Percentiles rank a stretch among this genome's conserved stretches.
These are phyloP conservation scores for Pichia sp. DNA, from an alignment of 1,139 yeast species.

Conservation along the genomic window DNA sequence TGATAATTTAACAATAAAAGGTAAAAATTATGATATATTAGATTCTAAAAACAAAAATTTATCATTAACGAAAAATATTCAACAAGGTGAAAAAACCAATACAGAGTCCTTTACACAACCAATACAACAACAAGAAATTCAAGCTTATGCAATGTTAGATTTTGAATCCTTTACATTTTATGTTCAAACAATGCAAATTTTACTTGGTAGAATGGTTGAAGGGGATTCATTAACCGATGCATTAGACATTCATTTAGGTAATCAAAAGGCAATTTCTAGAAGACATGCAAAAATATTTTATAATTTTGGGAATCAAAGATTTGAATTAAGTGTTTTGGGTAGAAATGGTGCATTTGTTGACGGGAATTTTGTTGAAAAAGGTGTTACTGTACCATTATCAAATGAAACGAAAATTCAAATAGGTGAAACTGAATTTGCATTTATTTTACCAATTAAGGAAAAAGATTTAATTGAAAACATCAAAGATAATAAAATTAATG, in stretches of 20 bases:
- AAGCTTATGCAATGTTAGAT: slow-evolving; percentile 91
- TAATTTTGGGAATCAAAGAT: slow-evolving; percentile 89
- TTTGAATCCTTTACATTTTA: slow-evolving; percentile 90
- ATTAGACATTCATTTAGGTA: slow-evolving; percentile 87
- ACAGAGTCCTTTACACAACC: not conserved
- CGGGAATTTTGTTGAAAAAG: slow-evolving; percentile 79
- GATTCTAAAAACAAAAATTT: not conserved
- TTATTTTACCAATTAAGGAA: slow-evolving; percentile 62
- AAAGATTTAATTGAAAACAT: not conserved
- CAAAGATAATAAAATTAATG: not conserved
- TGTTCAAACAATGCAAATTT: slow-evolving; percentile 90
- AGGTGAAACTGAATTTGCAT: slow-evolving; percentile 84
- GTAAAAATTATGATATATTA: not conserved
- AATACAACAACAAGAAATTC: slow-evolving; percentile 33
- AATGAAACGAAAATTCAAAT: slow-evolving; percentile 85
- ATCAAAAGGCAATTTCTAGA: slow-evolving; percentile 85
- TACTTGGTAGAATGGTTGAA: slow-evolving; percentile 82
- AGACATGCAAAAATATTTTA: slow-evolving; percentile 92
- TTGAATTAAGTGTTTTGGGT: slow-evolving; percentile 85
- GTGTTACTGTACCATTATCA: slow-evolving; percentile 76
- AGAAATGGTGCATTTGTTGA: slow-evolving; percentile 95
- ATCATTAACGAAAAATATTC: not conserved
- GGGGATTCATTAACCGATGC: slow-evolving; percentile 50
- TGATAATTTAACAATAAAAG: not conserved
- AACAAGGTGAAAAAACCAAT: not conserved